phyloP scores from a whole-genome alignment of 2,329 filamentous ascomycete species.

The Colletotrichum tropicale region DNA sequence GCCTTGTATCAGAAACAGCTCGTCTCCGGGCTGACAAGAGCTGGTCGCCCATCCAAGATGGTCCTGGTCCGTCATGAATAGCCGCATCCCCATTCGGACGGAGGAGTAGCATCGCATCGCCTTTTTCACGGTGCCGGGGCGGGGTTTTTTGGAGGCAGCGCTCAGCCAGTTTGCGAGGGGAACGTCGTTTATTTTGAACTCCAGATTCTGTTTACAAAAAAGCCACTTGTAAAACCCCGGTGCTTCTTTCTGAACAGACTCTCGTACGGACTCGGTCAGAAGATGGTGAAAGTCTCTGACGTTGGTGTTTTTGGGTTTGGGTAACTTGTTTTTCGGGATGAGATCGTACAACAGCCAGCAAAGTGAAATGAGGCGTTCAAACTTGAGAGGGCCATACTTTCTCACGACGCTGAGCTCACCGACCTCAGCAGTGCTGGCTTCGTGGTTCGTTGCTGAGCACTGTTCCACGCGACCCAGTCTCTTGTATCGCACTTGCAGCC shows the following conservation, averaged over 20 bases:
- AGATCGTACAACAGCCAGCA: neutral
- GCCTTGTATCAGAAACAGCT: neutral
- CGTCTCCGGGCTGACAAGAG: neutral
- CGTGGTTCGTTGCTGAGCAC: neutral
- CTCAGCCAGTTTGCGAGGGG: neutral
- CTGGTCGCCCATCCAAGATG: neutral
- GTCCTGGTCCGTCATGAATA: neutral
- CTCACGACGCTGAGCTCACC: neutral
- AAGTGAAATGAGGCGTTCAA: neutral
- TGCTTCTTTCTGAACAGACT: neutral
- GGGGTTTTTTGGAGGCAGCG: neutral
- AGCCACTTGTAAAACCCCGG: neutral
- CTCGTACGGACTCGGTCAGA: neutral
- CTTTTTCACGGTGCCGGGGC: neutral
- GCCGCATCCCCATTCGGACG: neutral
- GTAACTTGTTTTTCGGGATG: neutral
- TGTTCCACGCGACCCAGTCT: neutral
- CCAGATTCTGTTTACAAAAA: neutral
- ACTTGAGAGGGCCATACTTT: neutral
- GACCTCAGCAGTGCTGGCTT: neutral
- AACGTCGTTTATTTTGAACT: neutral
- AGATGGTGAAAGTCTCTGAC: neutral
- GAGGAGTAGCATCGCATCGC: neutral
- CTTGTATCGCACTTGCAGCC: neutral
- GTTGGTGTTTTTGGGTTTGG: neutral